Evolutionary conservation across 805 yeast species (phyloP).

Genomic region (Candida glaebosa): DNA sequence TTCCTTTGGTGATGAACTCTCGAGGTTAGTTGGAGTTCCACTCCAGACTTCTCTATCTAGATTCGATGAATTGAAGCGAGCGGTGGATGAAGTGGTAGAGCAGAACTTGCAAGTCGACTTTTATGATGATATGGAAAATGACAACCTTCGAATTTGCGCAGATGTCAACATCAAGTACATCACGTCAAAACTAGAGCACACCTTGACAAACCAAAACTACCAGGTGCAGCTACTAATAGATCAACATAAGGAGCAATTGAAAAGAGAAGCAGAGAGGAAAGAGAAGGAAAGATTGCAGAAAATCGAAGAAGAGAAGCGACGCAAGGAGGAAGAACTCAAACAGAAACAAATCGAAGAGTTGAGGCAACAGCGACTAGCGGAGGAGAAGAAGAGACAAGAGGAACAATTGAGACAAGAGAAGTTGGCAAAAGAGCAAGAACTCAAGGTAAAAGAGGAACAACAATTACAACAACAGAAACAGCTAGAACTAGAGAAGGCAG

Average conservation of each 20-base stretch:
- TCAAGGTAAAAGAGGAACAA: constrained; percentile 17
- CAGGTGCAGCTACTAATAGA: constrained; percentile 16
- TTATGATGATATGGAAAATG: background rate
- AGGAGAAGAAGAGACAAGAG: constrained; percentile 7
- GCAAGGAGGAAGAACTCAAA: constrained; percentile 13
- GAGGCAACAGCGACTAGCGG: constrained; percentile 9
- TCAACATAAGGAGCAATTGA: constrained; percentile 17
- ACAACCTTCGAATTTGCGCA: constrained; percentile 18
- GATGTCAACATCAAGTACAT: constrained; percentile 5
- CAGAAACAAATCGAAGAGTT: constrained; percentile 12
- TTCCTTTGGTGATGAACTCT: background rate
- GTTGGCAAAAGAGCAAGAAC: constrained; percentile 11
- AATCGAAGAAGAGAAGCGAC: constrained; percentile 16
- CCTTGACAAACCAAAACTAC: constrained; percentile 10
- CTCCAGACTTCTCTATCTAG: background rate
- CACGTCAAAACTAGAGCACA: constrained; percentile 4
- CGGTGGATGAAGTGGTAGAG: background rate
- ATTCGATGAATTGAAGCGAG: constrained; percentile 6
- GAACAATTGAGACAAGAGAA: constrained; percentile 10
- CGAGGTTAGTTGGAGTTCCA: background rate
- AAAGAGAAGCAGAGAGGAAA: constrained; percentile 18
- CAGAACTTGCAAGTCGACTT: background rate
- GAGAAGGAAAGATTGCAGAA: constrained; percentile 19
- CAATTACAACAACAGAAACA: constrained; percentile 17
- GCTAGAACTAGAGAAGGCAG: constrained; percentile 13